phyloP scores from a whole-genome alignment of 176 grass and related monocot species.

The Musa troglodytarum region DNA sequence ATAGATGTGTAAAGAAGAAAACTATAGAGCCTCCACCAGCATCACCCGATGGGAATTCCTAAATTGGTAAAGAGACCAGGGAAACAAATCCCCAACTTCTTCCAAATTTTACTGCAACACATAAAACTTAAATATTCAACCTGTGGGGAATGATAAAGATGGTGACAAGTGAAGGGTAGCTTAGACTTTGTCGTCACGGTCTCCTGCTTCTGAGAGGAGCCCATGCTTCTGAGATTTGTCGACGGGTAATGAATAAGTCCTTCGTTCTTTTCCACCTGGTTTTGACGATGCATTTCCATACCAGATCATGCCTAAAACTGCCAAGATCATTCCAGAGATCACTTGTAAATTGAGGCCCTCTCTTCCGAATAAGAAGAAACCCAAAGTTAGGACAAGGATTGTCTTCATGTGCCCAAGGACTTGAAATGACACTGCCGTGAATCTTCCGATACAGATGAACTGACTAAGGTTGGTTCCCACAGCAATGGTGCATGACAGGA shows the following conservation, averaged over 20 bases:
- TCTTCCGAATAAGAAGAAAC: constrained; percentile 32
- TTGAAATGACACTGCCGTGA: constrained; percentile 33
- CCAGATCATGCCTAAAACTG: constrained; percentile 29
- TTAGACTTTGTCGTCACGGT: constrained; percentile 16
- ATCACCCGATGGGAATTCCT: neutral
- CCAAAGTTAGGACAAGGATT: constrained; percentile 30
- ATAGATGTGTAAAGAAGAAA: neutral
- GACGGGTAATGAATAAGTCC: neutral
- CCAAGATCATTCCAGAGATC: constrained; percentile 24
- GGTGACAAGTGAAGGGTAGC: neutral
- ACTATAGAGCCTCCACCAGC: neutral
- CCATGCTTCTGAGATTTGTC: constrained; percentile 22
- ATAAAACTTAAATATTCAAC: neutral
- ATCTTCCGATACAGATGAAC: constrained; percentile 34
- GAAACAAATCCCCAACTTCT: neutral
- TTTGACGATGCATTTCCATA: constrained; percentile 24
- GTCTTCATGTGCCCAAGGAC: constrained; percentile 41
- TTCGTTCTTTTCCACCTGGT: constrained; percentile 27
- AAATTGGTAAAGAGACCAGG: neutral
- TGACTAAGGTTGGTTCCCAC: constrained; percentile 52
- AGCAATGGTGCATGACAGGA: constrained; percentile 42
- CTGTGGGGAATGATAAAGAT: neutral
- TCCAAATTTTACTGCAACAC: neutral
- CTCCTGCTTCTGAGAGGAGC: neutral
- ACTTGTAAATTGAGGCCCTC: constrained; percentile 29